Base-by-base conservation (phyloP, 2,329 filamentous ascomycete species). In the Ilyonectria mors-panacis region DNA sequence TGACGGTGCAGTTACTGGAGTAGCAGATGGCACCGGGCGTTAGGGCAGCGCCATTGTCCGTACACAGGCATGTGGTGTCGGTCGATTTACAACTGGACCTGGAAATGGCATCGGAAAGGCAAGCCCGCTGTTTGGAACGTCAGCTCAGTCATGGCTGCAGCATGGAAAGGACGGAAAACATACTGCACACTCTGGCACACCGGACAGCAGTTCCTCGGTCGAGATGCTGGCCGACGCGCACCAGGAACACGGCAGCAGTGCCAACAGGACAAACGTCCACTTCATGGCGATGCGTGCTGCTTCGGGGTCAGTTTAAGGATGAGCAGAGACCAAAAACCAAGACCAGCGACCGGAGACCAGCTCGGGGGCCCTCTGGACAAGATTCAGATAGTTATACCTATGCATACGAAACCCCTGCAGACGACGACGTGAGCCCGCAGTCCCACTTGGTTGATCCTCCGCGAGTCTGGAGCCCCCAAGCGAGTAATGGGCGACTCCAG, bases 41-140 rank as follows among this genome's bases (percentile, higher is more conserved):
- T 17, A 77, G 63, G 6, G 74, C 71, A 7, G 55, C 42, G 39
- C 67, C 35, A 8, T 42, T 4, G 12, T 68, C 62, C 1, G 68
- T 45, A 47, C 75, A 76, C 17, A 78, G 55, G 33, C 77, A 78
- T 2, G 64, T 64, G 21, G 69, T 59, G 19, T 78, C 70, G 42
- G 66, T 67, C 2, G 61, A 60, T 13, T 66, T 56, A 45, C 76
- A 78, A 37, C 47, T 63, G 19, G 70, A 70, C 6, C 50, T 58
- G 19, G 45, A 42, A 35, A 73, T 47, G n/a, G 71, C 65, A 42
- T 67, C 56, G 60, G 47, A 58, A 44, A 72, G 60, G 48, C 71
- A 73, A 13, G 59, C 54, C 19, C 53, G 44, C 71, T 73, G 26
- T 2, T n/a, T 26, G 28, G n/a, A 15, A 10, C 3, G 13, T 75